Percentiles rank a stretch among this genome's conserved stretches.
Conservation (phyloP, 257 asterid species). For the Gynochthodes officinalis region DNA sequence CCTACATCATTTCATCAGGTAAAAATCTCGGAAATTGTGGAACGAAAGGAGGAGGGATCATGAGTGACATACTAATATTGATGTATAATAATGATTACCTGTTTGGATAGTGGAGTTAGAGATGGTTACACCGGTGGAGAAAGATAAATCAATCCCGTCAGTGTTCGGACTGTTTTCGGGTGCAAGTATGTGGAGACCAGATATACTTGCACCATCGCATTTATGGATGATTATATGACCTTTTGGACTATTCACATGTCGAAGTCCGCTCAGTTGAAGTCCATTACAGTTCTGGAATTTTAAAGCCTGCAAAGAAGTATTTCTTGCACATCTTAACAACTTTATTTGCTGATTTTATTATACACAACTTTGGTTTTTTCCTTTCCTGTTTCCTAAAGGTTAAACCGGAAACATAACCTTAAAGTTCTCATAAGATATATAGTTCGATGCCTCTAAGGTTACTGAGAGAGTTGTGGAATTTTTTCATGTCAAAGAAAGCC, state of each 20-base stretch:
- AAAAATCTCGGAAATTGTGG: no score
- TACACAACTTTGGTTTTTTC: no score
- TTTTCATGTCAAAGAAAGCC: no score
- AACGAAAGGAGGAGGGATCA: no score
- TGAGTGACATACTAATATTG: no score
- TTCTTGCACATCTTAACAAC: not conserved
- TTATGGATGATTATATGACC: constrained; percentile 11
- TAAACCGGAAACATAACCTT: not conserved
- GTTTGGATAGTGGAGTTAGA: constrained; percentile 13
- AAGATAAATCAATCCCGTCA: constrained; percentile 22
- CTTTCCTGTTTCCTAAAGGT: not conserved
- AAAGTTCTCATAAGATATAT: no score
- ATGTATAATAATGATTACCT: constrained; percentile 8
- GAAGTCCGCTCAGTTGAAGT: constrained; percentile 15
- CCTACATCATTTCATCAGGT: no score
- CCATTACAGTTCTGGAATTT: constrained; percentile 15
- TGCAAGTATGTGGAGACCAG: constrained; percentile 17
- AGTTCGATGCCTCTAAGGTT: no score
- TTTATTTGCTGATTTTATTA: not conserved
- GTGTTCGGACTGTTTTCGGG: constrained; percentile 23
- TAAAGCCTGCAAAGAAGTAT: constrained; percentile 11
- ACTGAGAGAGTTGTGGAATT: no score
- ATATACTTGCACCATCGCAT: constrained; percentile 4
- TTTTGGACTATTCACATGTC: constrained; percentile 19
- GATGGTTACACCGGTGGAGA: constrained; percentile 11